A percentile compares a stretch with the other conserved stretches of the same genome.
Conservation (phyloP, 306 rosid species). For the Vigna unguiculata region DNA sequence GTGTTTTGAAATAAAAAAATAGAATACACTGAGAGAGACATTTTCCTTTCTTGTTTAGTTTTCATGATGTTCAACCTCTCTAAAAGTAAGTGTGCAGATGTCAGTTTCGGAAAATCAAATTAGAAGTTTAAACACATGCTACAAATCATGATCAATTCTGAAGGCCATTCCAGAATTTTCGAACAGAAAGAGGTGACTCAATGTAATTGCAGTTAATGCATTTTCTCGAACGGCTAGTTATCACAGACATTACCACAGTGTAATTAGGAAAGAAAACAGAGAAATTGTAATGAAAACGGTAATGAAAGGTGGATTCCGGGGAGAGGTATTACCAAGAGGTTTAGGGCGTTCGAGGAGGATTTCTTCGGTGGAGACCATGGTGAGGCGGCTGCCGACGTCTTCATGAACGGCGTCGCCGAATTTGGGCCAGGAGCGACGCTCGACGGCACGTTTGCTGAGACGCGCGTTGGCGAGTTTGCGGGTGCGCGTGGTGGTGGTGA, state of each 20-base stretch:
- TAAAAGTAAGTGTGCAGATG: not conserved
- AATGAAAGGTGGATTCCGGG: not conserved
- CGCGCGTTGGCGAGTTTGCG: slow-evolving; percentile 62
- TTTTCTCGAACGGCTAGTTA: not conserved
- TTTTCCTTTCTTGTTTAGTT: not conserved
- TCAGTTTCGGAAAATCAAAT: not conserved
- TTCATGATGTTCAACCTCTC: too few relatives aligned
- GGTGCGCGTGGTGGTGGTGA: slow-evolving; percentile 73
- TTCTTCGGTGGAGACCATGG: slow-evolving; percentile 96
- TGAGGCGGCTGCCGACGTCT: slow-evolving; percentile 82
- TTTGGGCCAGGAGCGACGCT: slow-evolving; percentile 71
- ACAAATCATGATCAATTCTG: not conserved
- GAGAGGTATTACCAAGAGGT: slow-evolving; percentile 60
- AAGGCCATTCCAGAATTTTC: too few relatives aligned
- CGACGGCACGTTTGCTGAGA: slow-evolving; percentile 53
- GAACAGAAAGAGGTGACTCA: not conserved
- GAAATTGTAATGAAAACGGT: not conserved
- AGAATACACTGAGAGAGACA: not conserved
- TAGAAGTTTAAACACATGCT: not conserved
- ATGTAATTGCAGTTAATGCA: not conserved
- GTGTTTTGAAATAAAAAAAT: not conserved
- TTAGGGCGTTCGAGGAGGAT: slow-evolving; percentile 87
- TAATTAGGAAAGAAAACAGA: not conserved
- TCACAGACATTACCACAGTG: not conserved
- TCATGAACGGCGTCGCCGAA: slow-evolving; percentile 87